phyloP scores from a whole-genome alignment of 306 rosid genomes.

The Fragaria vesca region DNA sequence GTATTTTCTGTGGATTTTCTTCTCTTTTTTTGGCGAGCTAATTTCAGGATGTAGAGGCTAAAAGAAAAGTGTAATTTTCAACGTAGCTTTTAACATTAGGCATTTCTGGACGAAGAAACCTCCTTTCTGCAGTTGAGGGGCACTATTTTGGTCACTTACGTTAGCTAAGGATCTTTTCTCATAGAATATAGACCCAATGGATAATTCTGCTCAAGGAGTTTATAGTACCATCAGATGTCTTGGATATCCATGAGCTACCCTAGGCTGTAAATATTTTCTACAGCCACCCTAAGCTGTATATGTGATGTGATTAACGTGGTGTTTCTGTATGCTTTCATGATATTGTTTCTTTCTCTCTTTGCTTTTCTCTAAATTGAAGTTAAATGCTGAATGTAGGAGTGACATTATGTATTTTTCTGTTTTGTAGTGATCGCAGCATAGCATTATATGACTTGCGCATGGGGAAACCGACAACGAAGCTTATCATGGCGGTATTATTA shows the following conservation, averaged over 20 bases:
- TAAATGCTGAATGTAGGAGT: neutral
- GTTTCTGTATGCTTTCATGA: neutral
- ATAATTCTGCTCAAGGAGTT: neutral
- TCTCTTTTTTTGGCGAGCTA: neutral
- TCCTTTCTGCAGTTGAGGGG: neutral
- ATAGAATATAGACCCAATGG: neutral
- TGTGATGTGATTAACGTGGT: neutral
- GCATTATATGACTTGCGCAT: constrained; percentile 74
- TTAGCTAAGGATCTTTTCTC: neutral
- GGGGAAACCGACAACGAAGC: constrained; percentile 61
- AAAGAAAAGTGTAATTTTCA: neutral
- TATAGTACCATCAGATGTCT: neutral
- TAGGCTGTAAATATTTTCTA: neutral
- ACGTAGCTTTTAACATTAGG: neutral
- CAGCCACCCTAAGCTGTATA: neutral
- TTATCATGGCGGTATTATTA: constrained; percentile 65
- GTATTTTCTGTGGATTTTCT: neutral
- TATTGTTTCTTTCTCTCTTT: neutral
- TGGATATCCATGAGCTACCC: neutral
- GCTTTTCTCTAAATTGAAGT: neutral
- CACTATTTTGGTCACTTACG: neutral
- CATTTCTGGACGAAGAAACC: neutral
- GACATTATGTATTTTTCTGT: neutral
- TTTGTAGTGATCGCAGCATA: constrained; percentile 83
- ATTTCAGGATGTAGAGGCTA: neutral